These are phyloP conservation scores for Kondoa subrosea DNA, from an alignment of 768 basidiomycete genomes.

Conservation along the genomic window DNA sequence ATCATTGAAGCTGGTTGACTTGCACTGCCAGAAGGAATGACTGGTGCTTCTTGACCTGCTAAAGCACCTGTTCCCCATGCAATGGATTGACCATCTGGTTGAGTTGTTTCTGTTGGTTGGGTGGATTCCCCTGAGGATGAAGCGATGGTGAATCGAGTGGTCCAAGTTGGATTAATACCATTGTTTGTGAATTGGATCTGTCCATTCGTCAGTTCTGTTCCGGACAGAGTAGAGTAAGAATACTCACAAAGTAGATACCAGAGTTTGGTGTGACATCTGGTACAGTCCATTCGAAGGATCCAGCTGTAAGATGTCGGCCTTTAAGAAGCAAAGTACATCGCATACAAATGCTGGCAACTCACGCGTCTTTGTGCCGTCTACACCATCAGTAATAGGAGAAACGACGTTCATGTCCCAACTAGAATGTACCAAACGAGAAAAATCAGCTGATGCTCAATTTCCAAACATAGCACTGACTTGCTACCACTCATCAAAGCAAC, in stretches of 20 bases:
- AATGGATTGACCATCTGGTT: not conserved
- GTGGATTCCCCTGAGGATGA: not conserved
- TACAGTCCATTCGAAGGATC: not conserved
- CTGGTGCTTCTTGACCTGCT: not conserved
- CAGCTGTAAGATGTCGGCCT: not conserved
- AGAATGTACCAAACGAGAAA: no score
- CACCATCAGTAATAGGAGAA: not conserved
- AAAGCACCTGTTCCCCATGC: slow-evolving; percentile 1
- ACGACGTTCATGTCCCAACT: not conserved
- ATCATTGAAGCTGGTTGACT: not conserved
- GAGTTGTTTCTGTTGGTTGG: not conserved
- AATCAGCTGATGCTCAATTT: not conserved
- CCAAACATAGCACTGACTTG: not conserved
- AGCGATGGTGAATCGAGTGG: slow-evolving; percentile 1
- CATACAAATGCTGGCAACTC: not conserved
- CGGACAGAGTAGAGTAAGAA: not conserved
- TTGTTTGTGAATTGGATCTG: slow-evolving; percentile 4
- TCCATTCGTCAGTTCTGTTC: not conserved
- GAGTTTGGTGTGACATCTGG: not conserved
- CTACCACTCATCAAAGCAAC: not conserved
- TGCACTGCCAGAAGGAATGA: not conserved
- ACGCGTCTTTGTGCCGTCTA: not conserved
- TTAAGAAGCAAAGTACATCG: not conserved
- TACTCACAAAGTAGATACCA: not conserved
- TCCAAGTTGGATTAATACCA: not conserved